Evolutionary conservation across 2,329 filamentous ascomycete genomes (phyloP).

Genomic region (Talaromyces verruculosus): DNA sequence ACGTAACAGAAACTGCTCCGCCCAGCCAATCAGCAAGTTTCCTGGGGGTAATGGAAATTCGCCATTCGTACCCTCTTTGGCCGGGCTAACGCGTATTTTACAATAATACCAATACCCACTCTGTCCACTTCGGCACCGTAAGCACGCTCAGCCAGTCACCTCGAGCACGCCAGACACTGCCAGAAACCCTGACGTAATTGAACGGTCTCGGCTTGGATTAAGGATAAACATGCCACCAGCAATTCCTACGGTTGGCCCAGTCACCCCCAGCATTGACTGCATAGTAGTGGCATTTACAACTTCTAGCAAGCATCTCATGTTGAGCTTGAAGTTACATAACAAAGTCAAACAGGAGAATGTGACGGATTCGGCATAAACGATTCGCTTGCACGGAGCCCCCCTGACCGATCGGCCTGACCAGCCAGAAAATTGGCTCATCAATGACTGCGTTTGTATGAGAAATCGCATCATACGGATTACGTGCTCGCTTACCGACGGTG

Average conservation of each 20-base stretch:
- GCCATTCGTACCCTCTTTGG: slow-evolving; percentile 1
- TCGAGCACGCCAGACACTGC: background rate
- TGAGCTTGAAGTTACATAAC: background rate
- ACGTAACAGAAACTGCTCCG: slow-evolving; percentile 41
- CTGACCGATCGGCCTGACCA: background rate
- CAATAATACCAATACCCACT: slow-evolving; percentile 8
- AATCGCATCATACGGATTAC: slow-evolving; percentile 3
- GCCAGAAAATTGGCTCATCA: slow-evolving; percentile 1
- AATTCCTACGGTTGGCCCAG: background rate
- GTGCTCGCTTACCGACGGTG: background rate
- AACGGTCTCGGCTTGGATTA: background rate
- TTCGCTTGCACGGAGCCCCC: background rate
- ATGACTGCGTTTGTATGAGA: background rate
- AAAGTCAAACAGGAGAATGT: slow-evolving; percentile 3
- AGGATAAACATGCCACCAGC: background rate
- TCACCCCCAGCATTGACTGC: too few species aligned
- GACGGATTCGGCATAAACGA: background rate
- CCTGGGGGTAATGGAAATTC: slow-evolving; percentile 36
- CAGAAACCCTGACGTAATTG: background rate
- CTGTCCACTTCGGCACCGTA: background rate
- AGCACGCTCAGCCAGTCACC: background rate
- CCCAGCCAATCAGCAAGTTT: slow-evolving; percentile 35
- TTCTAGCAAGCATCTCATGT: background rate
- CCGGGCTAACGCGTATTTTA: background rate
- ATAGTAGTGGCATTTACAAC: too few species aligned